Evolutionary conservation across 1,139 yeast genomes (phyloP), one percentile per base, ranked within the genome.

Genomic region (Yamadazyma atlantica): DNA sequence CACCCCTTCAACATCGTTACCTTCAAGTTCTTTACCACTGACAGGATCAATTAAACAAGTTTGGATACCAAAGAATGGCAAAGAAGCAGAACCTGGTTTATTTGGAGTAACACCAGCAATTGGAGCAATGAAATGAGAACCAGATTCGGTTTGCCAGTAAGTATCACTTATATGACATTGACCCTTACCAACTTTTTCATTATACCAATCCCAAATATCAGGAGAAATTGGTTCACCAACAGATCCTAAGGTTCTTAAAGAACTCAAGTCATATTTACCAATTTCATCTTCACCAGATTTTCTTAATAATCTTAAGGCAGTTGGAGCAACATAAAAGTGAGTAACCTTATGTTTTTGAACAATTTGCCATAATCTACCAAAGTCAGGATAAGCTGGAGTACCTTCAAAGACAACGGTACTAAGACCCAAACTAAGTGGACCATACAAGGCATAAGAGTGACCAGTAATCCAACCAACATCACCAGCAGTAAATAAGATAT

Each of bases 401-500:
- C 97, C 96, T 72, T 92, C 98, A 57, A 92, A 92, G 44, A 92
- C 88, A 48, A 92, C 80, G 25, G 97, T 82, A 38, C 97, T 85
- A 41, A 88, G 82, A 63, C 98, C 98, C 41, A 88, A 73, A 36
- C 80, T 66, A 55, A 92, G 78, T 40, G 98, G 97, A 47, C 97
- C 97, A 61, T 92, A 92, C 45, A 90, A 73, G 26, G 95, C 96
- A 58, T 92, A 92, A 27, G 97, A 85, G 67, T 92, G 98, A 54
- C 98, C 98, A 29, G 98, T 92, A 60, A 92, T 92, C 98, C 98
- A 92, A 62, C 98, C 98, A 38, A 92, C 96, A 64, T 92, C 98
- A 62, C 97, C 97, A 38, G 97, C 97, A 37, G 97, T 90, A 75
- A 92, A 92, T 45, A 92, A 73, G 38, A 85, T 77, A 64, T 92